Percentiles rank a stretch among this genome's conserved stretches.
Evolutionary conservation across 805 yeast genomes (phyloP).

Genomic region (Candida broadrunensis): DNA sequence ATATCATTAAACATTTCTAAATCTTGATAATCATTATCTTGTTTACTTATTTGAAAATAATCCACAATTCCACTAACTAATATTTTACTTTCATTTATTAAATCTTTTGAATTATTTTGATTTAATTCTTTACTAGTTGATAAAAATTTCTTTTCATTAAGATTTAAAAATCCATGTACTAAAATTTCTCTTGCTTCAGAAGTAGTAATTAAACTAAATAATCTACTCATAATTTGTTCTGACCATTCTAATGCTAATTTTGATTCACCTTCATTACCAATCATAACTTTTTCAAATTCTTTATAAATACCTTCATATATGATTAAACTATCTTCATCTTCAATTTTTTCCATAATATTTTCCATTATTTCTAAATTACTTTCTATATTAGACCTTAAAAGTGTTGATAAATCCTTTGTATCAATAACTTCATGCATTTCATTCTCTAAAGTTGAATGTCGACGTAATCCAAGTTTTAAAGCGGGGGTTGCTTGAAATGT

Average conservation of each 20-base stretch:
- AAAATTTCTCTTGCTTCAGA: conserved; percentile 64
- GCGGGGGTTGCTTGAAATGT: conserved; percentile 26
- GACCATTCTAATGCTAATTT: conserved; percentile 33
- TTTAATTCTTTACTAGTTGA: conserved; percentile 1
- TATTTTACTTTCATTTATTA: conserved; percentile 22
- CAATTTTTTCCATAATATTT: conserved; percentile 4
- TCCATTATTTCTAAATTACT: neutral
- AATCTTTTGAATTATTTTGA: neutral
- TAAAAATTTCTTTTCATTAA: conserved; percentile 15
- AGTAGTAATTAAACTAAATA: conserved; percentile 36
- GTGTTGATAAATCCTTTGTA: neutral
- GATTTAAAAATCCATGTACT: conserved; percentile 50
- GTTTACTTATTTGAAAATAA: conserved; percentile 28
- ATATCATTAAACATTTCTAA: conserved; percentile 22
- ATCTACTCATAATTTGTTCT: conserved; percentile 36
- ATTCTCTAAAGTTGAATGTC: conserved; percentile 48
- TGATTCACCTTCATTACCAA: conserved; percentile 10
- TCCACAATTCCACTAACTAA: conserved; percentile 68
- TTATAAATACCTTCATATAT: neutral
- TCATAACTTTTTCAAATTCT: conserved; percentile 9
- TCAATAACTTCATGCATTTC: conserved; percentile 40
- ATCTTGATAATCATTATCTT: conserved; percentile 10
- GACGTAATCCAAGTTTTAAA: conserved; percentile 45
- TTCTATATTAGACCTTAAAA: conserved; percentile 7
- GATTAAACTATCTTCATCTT: neutral